A percentile compares a stretch with the other conserved stretches of the same genome.
Conservation (phyloP, 495 filamentous ascomycete genomes). For the Neurospora tetrasperma region DNA sequence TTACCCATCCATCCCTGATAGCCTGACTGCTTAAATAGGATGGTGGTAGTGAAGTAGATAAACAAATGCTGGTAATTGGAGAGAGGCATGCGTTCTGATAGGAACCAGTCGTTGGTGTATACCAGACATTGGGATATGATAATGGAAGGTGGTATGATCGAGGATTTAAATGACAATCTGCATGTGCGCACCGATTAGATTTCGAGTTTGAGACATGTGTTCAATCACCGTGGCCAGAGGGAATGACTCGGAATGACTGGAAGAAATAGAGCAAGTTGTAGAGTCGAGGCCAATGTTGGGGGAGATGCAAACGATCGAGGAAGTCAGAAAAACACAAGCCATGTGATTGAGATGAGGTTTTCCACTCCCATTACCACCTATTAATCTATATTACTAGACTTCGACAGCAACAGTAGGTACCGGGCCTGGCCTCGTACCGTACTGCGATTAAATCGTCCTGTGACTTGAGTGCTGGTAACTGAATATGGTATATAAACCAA, state of each 20-base stretch:
- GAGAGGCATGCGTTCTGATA: neutral
- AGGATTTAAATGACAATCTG: neutral
- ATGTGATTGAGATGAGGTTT: neutral
- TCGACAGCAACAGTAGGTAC: neutral
- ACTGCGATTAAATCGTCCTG: neutral
- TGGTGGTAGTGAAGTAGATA: neutral
- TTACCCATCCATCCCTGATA: too few relatives aligned
- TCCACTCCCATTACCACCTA: neutral
- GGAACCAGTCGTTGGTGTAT: neutral
- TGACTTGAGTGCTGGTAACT: neutral
- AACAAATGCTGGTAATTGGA: neutral
- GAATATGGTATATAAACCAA: neutral
- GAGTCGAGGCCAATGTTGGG: too few relatives aligned
- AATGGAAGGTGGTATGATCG: neutral
- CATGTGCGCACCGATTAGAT: neutral
- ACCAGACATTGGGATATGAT: neutral
- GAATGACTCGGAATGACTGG: neutral
- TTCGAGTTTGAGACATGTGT: neutral
- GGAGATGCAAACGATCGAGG: neutral
- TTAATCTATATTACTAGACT: neutral
- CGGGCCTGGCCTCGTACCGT: neutral
- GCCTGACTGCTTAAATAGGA: too few relatives aligned
- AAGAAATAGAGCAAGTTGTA: neutral
- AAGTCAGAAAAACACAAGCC: neutral
- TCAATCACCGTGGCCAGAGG: neutral